Evolutionary conservation across 371 early-diverging fungal genomes (phyloP), one percentile per base, ranked within the genome.

Genomic region (Actinomucor elegans): DNA sequence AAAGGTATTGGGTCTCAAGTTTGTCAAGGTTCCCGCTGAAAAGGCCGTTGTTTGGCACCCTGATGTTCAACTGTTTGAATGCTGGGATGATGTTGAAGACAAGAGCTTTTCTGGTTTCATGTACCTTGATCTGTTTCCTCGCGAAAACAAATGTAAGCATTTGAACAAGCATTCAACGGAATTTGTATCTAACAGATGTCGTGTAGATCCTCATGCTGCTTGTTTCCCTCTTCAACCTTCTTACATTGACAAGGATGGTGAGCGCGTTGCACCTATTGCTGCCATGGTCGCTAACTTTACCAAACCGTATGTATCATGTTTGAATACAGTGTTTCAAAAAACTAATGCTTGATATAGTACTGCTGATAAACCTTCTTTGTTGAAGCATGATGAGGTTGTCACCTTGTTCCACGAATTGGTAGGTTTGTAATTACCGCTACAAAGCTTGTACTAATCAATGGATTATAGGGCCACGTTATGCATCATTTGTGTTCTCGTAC

Each of bases 241-340:
- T 32, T 86, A 66, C 38, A 55, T 60, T 37, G 66, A 54, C 24
- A 59, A 61, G 4, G 74, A 84, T 50, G 83, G 82, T 3, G 64
- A 73, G 10, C 70, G 71, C 37, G 78, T 83, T 52, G 67, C 76
- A 27, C 90, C 93, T 11, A 84, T 87, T 45, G 87, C 88, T 14
- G 92, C 89, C 21, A 89, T 92, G 87, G 89, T 89, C 1, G 85
- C 90, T 43, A 92, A 92, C 72, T 91, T 92, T 60, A 77, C 88
- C 43, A 90, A 90, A 53, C 89, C 93, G 66, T 69, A 62, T 55
- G 70, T 57, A 35, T 23, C 27, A 40, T 21, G 1, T 11, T 8
- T 38, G 12, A 3, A 17, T 31, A n/a, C n/a, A n/a, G n/a, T n/a
- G n/a, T n/a, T n/a, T n/a, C n/a, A n/a, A 33, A 26, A n/a, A n/a